These are phyloP conservation scores for Apiospora sp. DNA, from an alignment of 2,329 filamentous ascomycete genomes.

Conservation along the genomic window DNA sequence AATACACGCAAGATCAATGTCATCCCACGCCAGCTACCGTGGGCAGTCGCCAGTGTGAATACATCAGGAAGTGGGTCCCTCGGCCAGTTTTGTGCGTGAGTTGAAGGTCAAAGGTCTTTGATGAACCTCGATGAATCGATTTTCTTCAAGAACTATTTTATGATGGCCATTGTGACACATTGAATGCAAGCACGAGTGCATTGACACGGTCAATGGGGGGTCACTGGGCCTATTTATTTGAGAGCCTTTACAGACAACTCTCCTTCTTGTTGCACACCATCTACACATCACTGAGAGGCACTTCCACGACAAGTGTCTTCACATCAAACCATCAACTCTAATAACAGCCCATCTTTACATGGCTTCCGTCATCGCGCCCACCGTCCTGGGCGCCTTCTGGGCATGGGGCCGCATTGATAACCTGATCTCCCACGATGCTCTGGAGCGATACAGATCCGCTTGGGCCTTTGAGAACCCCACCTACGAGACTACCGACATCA, in stretches of 20 bases:
- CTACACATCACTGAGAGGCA: too few species aligned
- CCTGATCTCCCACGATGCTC: not conserved
- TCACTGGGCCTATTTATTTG: not conserved
- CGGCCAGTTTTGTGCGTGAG: too few species aligned
- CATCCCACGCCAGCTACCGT: too few species aligned
- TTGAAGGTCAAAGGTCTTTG: not conserved
- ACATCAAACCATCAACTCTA: not conserved
- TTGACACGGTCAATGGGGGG: too few species aligned
- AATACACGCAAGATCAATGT: too few species aligned
- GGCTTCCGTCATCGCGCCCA: not conserved
- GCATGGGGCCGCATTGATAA: slow-evolving; percentile 5
- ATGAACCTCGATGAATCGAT: not conserved
- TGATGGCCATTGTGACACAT: not conserved
- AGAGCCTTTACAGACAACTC: not conserved
- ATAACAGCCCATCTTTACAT: not conserved
- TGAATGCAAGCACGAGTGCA: not conserved
- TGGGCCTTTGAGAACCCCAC: not conserved
- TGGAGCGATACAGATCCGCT: not conserved
- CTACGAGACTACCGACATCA: not conserved
- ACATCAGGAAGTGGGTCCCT: too few species aligned
- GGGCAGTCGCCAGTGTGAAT: too few species aligned
- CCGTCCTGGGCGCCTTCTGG: not conserved
- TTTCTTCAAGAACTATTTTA: not conserved
- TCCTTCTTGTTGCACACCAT: not conserved
- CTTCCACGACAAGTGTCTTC: not conserved